These are phyloP conservation scores for Phaseolus lunatus DNA, from an alignment of 306 rosid species.

Conservation along the genomic window DNA sequence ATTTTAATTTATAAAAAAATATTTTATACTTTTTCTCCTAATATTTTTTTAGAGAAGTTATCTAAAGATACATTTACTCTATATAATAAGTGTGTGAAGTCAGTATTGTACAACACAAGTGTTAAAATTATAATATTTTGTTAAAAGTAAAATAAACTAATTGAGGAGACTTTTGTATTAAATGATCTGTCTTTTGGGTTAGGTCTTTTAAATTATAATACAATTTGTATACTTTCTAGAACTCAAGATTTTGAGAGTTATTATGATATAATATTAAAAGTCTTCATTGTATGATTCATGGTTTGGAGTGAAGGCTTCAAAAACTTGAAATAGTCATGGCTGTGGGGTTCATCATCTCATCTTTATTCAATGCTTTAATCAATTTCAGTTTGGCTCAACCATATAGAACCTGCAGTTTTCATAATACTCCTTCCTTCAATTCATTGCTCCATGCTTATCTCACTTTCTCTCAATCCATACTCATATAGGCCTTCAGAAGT, in stretches of 20 bases:
- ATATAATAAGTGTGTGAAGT: not conserved
- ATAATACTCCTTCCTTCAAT: not conserved
- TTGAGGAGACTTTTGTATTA: too few species aligned
- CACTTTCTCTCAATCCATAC: not conserved
- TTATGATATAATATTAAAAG: not conserved
- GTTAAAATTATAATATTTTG: not conserved
- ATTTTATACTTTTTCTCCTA: too few species aligned
- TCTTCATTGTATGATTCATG: not conserved
- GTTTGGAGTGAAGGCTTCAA: not conserved
- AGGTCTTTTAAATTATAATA: too few species aligned
- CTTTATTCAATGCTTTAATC: slow-evolving; percentile 4
- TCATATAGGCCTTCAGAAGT: not conserved
- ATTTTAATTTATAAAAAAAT: too few species aligned
- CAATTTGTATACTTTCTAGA: not conserved
- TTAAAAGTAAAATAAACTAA: too few species aligned
- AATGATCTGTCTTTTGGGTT: too few species aligned
- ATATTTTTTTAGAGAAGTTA: too few species aligned
- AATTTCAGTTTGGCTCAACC: not conserved
- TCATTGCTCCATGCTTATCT: not conserved
- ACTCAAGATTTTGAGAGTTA: not conserved
- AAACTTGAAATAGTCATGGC: not conserved
- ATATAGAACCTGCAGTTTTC: not conserved
- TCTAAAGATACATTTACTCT: too few species aligned
- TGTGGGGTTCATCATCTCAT: not conserved
- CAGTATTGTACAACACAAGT: not conserved